These are phyloP conservation scores for Colletotrichum sp. DNA, from an alignment of 2,329 filamentous ascomycete genomes.

Conservation along the genomic window DNA sequence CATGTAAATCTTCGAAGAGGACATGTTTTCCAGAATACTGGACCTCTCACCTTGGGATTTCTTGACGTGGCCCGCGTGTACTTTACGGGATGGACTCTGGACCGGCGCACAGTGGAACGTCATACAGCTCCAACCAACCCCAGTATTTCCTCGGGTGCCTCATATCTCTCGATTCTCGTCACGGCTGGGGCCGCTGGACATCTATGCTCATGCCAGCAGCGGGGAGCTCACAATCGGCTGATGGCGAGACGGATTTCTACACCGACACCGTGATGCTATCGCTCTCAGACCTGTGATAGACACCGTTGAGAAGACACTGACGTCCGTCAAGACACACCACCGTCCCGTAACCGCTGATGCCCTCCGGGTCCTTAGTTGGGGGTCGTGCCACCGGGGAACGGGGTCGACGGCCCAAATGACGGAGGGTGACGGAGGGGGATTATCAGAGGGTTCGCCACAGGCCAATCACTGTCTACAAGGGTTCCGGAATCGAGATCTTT, in stretches of 20 bases:
- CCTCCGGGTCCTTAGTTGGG: not conserved
- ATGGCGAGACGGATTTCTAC: not conserved
- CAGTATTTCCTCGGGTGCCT: not conserved
- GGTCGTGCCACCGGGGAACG: not conserved
- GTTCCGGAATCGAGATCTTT: not conserved
- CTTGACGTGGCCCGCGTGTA: not conserved
- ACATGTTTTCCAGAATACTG: not conserved
- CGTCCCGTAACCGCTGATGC: not conserved
- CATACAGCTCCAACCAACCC: not conserved
- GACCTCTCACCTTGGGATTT: not conserved
- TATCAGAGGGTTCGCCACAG: not conserved
- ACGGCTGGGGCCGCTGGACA: fast-evolving
- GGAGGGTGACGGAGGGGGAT: not conserved
- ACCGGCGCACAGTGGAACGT: not conserved
- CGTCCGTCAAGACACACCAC: not conserved
- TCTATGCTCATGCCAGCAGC: not conserved
- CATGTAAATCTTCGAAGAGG: not conserved
- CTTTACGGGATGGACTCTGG: not conserved
- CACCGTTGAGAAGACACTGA: not conserved
- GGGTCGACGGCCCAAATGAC: not conserved
- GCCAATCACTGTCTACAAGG: not conserved
- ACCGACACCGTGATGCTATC: not conserved
- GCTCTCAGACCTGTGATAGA: not conserved
- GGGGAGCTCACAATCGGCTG: not conserved
- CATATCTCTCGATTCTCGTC: not conserved